Evolutionary conservation across 2,329 filamentous ascomycete species (phyloP).

Genomic region (Fusarium devonianum): DNA sequence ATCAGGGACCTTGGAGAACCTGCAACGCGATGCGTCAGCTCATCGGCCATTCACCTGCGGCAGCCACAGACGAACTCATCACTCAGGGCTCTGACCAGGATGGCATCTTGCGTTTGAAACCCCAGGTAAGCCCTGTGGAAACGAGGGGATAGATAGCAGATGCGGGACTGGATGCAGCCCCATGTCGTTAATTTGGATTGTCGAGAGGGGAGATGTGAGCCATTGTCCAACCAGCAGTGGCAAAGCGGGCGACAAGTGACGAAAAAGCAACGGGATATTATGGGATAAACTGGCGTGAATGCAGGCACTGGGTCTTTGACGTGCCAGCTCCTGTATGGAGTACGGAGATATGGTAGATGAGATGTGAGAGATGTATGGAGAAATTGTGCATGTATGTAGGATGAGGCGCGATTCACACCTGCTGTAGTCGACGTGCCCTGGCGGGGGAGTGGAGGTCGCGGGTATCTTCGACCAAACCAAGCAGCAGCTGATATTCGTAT

Average conservation of each 20-base stretch:
- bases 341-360: conserved; percentile 15
- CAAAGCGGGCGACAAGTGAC: conserved; percentile 16
- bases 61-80: conserved; percentile 19
- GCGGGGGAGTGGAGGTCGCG: too few species aligned
- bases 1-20: conserved; percentile 18
- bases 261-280: conserved; percentile 37
- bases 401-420: conserved; percentile 29
- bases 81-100: conserved; percentile 17
- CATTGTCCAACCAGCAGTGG: conserved; percentile 42
- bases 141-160: conserved; percentile 26
- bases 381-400: conserved; percentile 24
- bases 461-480: too few species aligned
- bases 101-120: conserved; percentile 26
- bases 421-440: background rate
- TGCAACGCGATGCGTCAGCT: conserved; percentile 18
- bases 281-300: conserved; percentile 32
- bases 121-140: conserved; percentile 33
- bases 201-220: conserved; percentile 32
- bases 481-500: too few species aligned
- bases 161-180: conserved; percentile 32
- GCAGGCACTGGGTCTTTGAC: conserved; percentile 40
- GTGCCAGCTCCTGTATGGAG: conserved; percentile 21
- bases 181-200: conserved; percentile 31
- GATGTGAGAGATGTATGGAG: conserved; percentile 16
- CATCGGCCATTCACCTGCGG: conserved; percentile 23